Base-by-base conservation (phyloP, 2,329 filamentous ascomycete species). In the Stachybotrys chartarum region DNA sequence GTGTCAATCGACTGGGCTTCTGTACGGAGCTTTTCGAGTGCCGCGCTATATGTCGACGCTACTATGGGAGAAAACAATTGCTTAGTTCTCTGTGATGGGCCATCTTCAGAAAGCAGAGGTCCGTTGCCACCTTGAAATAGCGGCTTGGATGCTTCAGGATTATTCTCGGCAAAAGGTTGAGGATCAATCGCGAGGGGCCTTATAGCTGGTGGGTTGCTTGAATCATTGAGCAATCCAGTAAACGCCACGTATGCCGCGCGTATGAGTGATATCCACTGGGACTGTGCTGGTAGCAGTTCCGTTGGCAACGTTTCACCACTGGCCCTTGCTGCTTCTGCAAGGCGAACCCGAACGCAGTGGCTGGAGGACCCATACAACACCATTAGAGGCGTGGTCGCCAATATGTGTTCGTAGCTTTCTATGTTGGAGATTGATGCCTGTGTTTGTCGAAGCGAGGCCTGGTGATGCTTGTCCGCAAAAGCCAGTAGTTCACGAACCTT, bases 281-380 rank as follows among this genome's bases (percentile, higher is more conserved):
- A 65, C 11, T 68, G 61, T 39, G 63, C 65, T 6, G 71, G 70
- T 35, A 67, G 56, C 14, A 71, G 46, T n/a, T 68, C 62, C n/a
- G 46, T 55, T 17, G 57, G 59, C 14, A 67, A 54, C 16, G 49
- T 50, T 7, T 51, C 56, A 7, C 60, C 60, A 14, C 16, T 42
- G 1, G 50, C 45, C 14, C 59, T 59, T 14, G 66, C 63, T 5
- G 58, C 59, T 17, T 63, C 60, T 0, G 66, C 60, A 5, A 75
- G 58, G 18, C 64, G 64, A 2, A 75, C 69, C 1, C 73, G 68
- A 8, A 70, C 60, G 12, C 60, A 64, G 44, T 76, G 73, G 44
- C 66, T 74, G 0, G 67, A 70, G 0, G 68, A 72, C 0, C 66
- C 70, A 17, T 75, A 75, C 30, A 76, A 63, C 4, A 72, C 71